These are phyloP conservation scores for Zalaria obscura DNA, from an alignment of 2,329 filamentous ascomycete species.

Conservation along the genomic window DNA sequence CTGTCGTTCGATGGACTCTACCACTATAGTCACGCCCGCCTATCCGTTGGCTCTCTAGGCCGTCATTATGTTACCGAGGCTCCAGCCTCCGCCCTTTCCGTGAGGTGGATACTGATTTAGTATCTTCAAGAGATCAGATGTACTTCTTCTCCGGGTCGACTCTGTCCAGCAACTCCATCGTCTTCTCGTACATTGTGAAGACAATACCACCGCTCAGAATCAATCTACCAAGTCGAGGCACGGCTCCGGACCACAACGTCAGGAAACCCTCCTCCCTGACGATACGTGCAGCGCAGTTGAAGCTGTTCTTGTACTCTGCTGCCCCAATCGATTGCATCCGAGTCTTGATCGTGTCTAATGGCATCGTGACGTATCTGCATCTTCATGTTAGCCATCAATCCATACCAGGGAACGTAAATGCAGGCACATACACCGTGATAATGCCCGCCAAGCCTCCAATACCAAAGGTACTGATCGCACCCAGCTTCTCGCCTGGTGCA, in stretches of 20 bases:
- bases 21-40: too few species aligned
- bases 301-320: constrained; percentile 71
- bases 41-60: too few species aligned
- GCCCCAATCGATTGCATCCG: constrained; percentile 94
- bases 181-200: constrained; percentile 97
- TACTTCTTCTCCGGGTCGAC: constrained; percentile 76
- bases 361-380: constrained; percentile 37
- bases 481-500: constrained; percentile 87
- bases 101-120: too few species aligned
- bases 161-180: constrained; percentile 70
- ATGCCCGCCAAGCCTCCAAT: constrained; percentile 80
- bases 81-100: too few species aligned
- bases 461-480: constrained; percentile 73
- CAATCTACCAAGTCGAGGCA: constrained; percentile 71
- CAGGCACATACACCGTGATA: constrained; percentile 63
- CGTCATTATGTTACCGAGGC: too few species aligned
- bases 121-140: constrained; percentile 28
- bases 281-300: constrained; percentile 69
- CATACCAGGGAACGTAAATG: constrained; percentile 15
- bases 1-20: too few species aligned
- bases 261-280: constrained; percentile 78
- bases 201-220: constrained; percentile 93
- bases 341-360: constrained; percentile 89
- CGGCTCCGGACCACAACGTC: constrained; percentile 86
- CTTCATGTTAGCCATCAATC: too few species aligned